Evolutionary conservation across 495 filamentous ascomycete species (phyloP), one percentile per base, ranked within the genome.

Genomic region (Clavariopsis aquatica): DNA sequence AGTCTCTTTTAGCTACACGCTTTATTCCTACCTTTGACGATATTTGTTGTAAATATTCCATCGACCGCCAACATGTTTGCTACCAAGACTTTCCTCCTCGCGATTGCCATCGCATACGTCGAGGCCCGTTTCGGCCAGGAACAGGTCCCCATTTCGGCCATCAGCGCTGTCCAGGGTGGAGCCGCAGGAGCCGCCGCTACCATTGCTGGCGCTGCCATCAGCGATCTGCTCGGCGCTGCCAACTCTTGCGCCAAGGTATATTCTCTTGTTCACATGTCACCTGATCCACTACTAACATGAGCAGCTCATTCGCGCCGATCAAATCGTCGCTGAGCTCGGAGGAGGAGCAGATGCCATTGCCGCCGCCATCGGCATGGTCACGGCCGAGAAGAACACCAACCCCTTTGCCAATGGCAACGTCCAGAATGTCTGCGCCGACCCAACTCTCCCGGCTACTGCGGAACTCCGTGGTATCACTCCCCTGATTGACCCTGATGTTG

Each of bases 331-430:
- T 31, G 75, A 79, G 23, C 83, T 88, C 28, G 82, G 80, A 13
- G 79, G 69, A 57, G 79, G 81, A 54, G 71, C 77, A 22, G 72
- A 75, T 60, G 84, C 83, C 53, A 78, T 87, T 55, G 75, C 78
- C 10, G 85, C 80, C 5, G 85, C 85, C 31, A 79, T 80, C 53
- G 80, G 77, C 9, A 76, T 87, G 0, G 85, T 88, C 6, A 80
- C 80, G 13, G 84, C 85, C n/a, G 85, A 88, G 78, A 82, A 86
- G 76, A 87, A 88, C 80, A 84, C 84, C 78, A 88, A 88, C 76
- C 82, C 82, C 41, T 87, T 84, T 62, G 79, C 69, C 26, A 78
- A 80, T 47, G 71, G 69, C 38, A 78, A 66, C 36, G 57, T 82
- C 27, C 85, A 84, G 53, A 79, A 74, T 56, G 80, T 87, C 71